phyloP scores from a whole-genome alignment of 2,329 filamentous ascomycete genomes.

The Ramichloridium luteum region DNA sequence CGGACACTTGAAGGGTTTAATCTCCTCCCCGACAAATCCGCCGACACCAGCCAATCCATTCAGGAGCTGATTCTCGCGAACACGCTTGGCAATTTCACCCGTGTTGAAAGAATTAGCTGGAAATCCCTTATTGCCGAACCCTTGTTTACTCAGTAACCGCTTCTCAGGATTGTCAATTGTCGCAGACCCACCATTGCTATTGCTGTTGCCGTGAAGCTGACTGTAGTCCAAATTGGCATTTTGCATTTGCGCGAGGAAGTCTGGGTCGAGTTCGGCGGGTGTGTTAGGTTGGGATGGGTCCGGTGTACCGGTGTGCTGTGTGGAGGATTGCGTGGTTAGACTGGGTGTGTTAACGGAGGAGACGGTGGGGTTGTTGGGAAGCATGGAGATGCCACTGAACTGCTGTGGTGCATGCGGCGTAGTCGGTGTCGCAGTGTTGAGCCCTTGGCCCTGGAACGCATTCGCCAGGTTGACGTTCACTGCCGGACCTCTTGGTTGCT shows the following conservation, averaged over 20 bases:
- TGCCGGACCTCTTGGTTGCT: conserved; percentile 49
- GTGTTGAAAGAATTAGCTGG: conserved; percentile 47
- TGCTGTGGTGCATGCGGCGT: conserved; percentile 61
- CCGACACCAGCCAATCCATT: conserved; percentile 38
- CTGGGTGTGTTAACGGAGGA: conserved; percentile 96
- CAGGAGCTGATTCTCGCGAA: conserved; percentile 52
- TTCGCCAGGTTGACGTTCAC: conserved; percentile 72
- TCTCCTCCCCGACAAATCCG: conserved; percentile 61
- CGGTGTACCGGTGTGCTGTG: conserved; percentile 47
- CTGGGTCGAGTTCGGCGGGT: conserved; percentile 56
- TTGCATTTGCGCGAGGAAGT: conserved; percentile 25
- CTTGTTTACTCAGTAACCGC: conserved; percentile 72
- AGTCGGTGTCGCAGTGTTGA: conserved; percentile 73
- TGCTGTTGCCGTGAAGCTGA: conserved; percentile 37
- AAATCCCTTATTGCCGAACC: conserved; percentile 42
- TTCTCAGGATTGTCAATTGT: conserved; percentile 89
- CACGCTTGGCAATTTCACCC: conserved; percentile 57
- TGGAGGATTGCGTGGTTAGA: conserved; percentile 62
- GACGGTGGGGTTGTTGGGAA: conserved; percentile 89
- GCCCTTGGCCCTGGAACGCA: conserved; percentile 53
- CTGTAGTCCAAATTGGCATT: conserved; percentile 24
- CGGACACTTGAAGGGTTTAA: conserved; percentile 94
- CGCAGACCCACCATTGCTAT: conserved; percentile 37
- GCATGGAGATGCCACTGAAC: conserved; percentile 43
- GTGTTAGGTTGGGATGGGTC: conserved; percentile 59